Percentiles rank a stretch among this genome's conserved stretches.
phyloP scores from a whole-genome alignment of 139 green algal genomes.

The Micractinium sp. region DNA sequence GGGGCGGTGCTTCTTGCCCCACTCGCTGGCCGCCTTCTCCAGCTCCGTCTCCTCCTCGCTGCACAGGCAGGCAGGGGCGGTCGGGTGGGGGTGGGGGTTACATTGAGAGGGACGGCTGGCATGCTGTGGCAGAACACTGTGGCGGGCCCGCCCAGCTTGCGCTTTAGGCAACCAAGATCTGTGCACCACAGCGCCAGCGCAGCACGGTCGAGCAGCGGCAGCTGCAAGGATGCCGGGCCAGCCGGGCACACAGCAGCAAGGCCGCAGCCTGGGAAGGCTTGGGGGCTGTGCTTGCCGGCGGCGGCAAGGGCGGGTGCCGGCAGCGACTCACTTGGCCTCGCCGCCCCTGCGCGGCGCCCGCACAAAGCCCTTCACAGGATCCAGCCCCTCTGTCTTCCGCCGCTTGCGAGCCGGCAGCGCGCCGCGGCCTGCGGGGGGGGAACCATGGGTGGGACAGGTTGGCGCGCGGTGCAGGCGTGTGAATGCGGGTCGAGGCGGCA shows the following conservation, averaged over 20 bases:
- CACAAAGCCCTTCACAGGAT: conserved; percentile 66
- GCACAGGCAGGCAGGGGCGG: background rate
- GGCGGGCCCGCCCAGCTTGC: too few relatives aligned
- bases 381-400: conserved; percentile 45
- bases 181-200: too few relatives aligned
- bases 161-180: background rate
- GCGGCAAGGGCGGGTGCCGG: too few relatives aligned
- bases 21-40: conserved; percentile 44
- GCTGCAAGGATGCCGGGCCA: too few relatives aligned
- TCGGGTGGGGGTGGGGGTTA: background rate
- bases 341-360: conserved; percentile 55
- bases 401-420: conserved; percentile 49
- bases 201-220: background rate
- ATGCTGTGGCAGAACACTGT: too few relatives aligned
- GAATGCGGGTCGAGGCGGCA: too few relatives aligned
- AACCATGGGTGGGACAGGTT: background rate
- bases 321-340: conserved; percentile 13
- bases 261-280: background rate
- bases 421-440: conserved; percentile 8
- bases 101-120: background rate
- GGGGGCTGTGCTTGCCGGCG: too few relatives aligned
- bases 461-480: background rate
- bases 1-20: conserved; percentile 31
- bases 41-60: conserved; percentile 55
- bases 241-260: too few relatives aligned